phyloP scores from a whole-genome alignment of 2,329 filamentous ascomycete species.

The Colletotrichum limetticola region DNA sequence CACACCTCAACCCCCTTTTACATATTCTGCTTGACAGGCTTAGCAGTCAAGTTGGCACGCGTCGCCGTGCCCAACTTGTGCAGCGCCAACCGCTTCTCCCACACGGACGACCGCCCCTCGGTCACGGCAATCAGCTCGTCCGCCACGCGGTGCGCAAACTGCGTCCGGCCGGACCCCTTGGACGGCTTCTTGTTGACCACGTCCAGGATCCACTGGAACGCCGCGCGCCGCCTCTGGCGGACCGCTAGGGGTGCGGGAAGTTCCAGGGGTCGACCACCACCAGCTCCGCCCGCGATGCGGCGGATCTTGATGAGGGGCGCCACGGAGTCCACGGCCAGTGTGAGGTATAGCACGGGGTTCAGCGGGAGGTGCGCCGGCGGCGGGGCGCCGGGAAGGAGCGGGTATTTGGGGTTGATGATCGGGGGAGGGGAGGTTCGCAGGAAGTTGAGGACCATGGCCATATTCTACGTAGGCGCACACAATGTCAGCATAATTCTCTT shows the following conservation, averaged over 20 bases:
- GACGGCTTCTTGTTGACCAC: slow-evolving; percentile 82
- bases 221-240: slow-evolving; percentile 80
- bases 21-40: slow-evolving; percentile 49
- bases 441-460: slow-evolving; percentile 83
- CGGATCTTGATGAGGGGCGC: slow-evolving; percentile 87
- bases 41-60: slow-evolving; percentile 75
- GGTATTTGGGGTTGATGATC: slow-evolving; percentile 74
- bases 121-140: slow-evolving; percentile 89
- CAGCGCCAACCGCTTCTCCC: slow-evolving; percentile 81
- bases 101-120: slow-evolving; percentile 84
- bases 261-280: slow-evolving; percentile 86
- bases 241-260: slow-evolving; percentile 81
- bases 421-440: slow-evolving; percentile 88
- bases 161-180: slow-evolving; percentile 74
- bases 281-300: slow-evolving; percentile 79
- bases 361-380: slow-evolving; percentile 84
- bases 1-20: slow-evolving; percentile 34
- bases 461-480: slow-evolving; percentile 68
- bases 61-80: slow-evolving; percentile 85
- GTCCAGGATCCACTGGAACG: slow-evolving; percentile 90
- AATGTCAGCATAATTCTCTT: slow-evolving; percentile 9
- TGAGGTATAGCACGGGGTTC: slow-evolving; percentile 90
- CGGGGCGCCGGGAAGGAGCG: slow-evolving; percentile 80
- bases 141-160: slow-evolving; percentile 82
- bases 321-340: slow-evolving; percentile 90